Evolutionary conservation across 768 basidiomycete species (phyloP), one percentile per base, ranked within the genome.

Genomic region (Leucosporidium scottii): DNA sequence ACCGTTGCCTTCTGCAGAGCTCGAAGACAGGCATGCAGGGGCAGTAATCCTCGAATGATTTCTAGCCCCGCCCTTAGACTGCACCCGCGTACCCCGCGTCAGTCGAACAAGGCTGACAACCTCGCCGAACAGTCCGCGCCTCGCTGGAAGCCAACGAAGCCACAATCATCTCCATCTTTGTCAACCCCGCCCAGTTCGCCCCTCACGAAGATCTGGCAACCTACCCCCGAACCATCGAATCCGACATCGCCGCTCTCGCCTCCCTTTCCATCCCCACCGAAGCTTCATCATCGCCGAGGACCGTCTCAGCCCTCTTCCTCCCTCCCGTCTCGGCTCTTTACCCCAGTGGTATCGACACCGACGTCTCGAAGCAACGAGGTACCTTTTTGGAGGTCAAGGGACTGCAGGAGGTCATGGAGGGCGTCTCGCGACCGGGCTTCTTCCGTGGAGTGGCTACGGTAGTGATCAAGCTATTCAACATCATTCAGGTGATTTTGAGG

Each of bases 151-250:
- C 86, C 64, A 93, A 93, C 75, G 89, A 92, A 65, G 78, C 87
- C 50, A 98, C 96, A 0, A 85, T 97, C 73, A 80, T 97, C 66
- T 96, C 93, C 31, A 91, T 99, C 73, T 99, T 97, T 78, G 93
- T 99, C 67, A 98, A 99, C 77, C 96, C 96, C 0, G 89, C 93
- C 4, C 93, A 98, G 78, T 99, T 99, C 74, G 91, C 94, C 2
- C 93, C 91, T 0, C 86, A 91, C 71, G 96, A 99, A 79, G 96
- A 98, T 77, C 85, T 98, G 4, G 82, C 83, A 31, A 85, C 87
- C 8, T 99, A 99, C 78, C 96, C 96, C 1, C 86, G 92, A 50
- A 94, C 92, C 0, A 81, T 99, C 5, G 81, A 86, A 1, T 74
- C 77, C 4, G 96, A 99, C 78, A 82, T 97, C 25, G 80, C 83